These are phyloP conservation scores for Aspergillus texensis DNA, from an alignment of 2,329 filamentous ascomycete species.

Conservation along the genomic window DNA sequence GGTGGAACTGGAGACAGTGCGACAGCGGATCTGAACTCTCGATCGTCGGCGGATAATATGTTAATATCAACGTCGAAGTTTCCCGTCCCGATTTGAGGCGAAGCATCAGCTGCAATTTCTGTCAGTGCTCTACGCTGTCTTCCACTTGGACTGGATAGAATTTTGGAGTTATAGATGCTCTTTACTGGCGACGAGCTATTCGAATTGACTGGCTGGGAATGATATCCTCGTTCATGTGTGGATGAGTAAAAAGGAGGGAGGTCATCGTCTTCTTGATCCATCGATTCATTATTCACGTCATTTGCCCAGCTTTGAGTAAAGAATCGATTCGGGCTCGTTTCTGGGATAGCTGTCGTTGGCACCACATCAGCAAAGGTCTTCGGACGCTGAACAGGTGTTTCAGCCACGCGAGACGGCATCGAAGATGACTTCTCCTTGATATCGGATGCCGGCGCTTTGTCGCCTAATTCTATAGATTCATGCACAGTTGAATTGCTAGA, in stretches of 20 bases:
- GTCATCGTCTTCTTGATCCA: conserved; percentile 41
- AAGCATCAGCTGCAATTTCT: conserved; percentile 46
- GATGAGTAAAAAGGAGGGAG: conserved; percentile 35
- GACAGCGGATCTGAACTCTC: conserved; percentile 40
- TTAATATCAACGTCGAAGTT: conserved; percentile 39
- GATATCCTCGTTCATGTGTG: conserved; percentile 21
- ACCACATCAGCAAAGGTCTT: conserved; percentile 29
- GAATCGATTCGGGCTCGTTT: conserved; percentile 39
- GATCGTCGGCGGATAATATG: conserved; percentile 44
- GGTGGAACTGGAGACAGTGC: conserved; percentile 36
- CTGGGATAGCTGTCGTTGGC: conserved; percentile 39
- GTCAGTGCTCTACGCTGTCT: conserved; percentile 41
- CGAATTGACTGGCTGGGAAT: conserved; percentile 23
- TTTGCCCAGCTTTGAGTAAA: conserved; percentile 26
- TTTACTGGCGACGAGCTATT: conserved; percentile 32
- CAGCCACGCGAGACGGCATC: conserved; percentile 42
- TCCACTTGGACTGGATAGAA: conserved; percentile 43
- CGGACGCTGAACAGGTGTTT: conserved; percentile 39
- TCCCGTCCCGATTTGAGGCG: conserved; percentile 38
- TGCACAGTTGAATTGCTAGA: conserved; percentile 21
- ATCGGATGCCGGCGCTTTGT: conserved; percentile 15
- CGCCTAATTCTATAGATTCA: conserved; percentile 7
- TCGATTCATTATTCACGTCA: conserved; percentile 27
- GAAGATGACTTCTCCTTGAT: conserved; percentile 36
- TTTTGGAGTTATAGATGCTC: conserved; percentile 26